phyloP scores from a whole-genome alignment of 2,329 filamentous ascomycete species.

The Blastomyces parvus region DNA sequence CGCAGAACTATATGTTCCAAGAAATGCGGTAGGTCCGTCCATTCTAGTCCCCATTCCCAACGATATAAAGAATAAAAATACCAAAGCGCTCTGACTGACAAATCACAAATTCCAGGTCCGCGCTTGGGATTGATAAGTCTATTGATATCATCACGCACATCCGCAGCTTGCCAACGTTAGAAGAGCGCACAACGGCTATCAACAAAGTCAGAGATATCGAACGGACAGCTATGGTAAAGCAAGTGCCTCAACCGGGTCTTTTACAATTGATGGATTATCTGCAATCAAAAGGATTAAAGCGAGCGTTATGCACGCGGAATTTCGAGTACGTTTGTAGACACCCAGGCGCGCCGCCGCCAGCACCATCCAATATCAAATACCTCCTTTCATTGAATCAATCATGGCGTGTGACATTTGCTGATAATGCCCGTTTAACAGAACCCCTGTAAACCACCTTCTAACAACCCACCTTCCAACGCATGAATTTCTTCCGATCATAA shows the following conservation, averaged over 20 bases:
- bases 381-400: background rate
- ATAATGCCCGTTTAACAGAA: slow-evolving; percentile 17
- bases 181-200: slow-evolving; percentile 55
- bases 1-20: slow-evolving; percentile 91
- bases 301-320: slow-evolving; percentile 89
- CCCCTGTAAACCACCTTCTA: slow-evolving; percentile 42
- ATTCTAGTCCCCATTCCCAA: background rate
- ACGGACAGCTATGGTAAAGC: slow-evolving; percentile 65
- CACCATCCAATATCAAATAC: background rate
- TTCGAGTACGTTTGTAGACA: slow-evolving; percentile 52
- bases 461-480: slow-evolving; percentile 60
- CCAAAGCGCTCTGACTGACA: slow-evolving; percentile 23
- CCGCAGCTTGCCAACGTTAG: slow-evolving; percentile 55
- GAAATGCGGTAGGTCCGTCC: slow-evolving; percentile 62
- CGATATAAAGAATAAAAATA: background rate
- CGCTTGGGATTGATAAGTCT: slow-evolving; percentile 60
- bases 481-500: slow-evolving; percentile 69
- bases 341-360: background rate
- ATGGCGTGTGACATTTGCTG: background rate
- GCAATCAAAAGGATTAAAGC: slow-evolving; percentile 54
- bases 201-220: slow-evolving; percentile 71
- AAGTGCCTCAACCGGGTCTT: slow-evolving; percentile 75
- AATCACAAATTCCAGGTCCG: slow-evolving; percentile 29
- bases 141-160: slow-evolving; percentile 86
- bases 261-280: slow-evolving; percentile 72